Percentiles rank a stretch among this genome's conserved stretches.
Conservation (phyloP, 2,329 filamentous ascomycete species). For the Xylariales sp. region DNA sequence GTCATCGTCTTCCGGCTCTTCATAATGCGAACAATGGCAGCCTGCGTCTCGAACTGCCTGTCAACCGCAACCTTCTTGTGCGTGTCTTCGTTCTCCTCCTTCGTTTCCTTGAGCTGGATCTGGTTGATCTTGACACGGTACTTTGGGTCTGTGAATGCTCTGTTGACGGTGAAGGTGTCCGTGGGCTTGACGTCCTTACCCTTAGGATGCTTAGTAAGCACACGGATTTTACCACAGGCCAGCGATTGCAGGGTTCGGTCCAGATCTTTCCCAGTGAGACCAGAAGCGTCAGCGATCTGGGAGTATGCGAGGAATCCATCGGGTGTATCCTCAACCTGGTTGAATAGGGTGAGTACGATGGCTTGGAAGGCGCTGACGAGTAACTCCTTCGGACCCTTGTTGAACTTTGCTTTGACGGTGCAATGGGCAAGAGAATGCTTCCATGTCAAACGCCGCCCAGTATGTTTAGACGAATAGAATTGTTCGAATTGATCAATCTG, state of each 20-base stretch:
- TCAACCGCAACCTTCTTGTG: slow-evolving; percentile 87
- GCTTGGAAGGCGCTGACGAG: slow-evolving; percentile 91
- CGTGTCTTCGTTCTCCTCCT: slow-evolving; percentile 89
- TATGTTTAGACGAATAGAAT: slow-evolving; percentile 88
- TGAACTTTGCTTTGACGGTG: slow-evolving; percentile 75
- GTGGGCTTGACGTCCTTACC: slow-evolving; percentile 71
- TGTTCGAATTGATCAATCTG: slow-evolving; percentile 76
- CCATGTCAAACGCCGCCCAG: slow-evolving; percentile 81
- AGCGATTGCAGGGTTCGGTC: slow-evolving; percentile 90
- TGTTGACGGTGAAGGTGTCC: slow-evolving; percentile 83
- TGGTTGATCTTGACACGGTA: slow-evolving; percentile 97
- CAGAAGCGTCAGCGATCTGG: slow-evolving; percentile 70
- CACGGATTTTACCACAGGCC: slow-evolving; percentile 82
- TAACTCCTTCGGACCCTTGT: slow-evolving; percentile 78
- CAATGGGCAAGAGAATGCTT: slow-evolving; percentile 92
- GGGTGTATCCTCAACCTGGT: slow-evolving; percentile 49
- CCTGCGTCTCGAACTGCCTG: slow-evolving; percentile 92
- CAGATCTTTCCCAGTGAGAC: slow-evolving; percentile 71
- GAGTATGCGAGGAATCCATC: slow-evolving; percentile 67
- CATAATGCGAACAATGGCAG: slow-evolving; percentile 94
- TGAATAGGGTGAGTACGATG: slow-evolving; percentile 86
- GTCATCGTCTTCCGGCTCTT: slow-evolving; percentile 86
- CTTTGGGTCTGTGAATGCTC: slow-evolving; percentile 71
- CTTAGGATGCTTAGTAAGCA: slow-evolving; percentile 80
- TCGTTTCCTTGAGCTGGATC: slow-evolving; percentile 94